These are phyloP conservation scores for Rugonectria rugulosa DNA, from an alignment of 2,329 filamentous ascomycete species.

Conservation along the genomic window DNA sequence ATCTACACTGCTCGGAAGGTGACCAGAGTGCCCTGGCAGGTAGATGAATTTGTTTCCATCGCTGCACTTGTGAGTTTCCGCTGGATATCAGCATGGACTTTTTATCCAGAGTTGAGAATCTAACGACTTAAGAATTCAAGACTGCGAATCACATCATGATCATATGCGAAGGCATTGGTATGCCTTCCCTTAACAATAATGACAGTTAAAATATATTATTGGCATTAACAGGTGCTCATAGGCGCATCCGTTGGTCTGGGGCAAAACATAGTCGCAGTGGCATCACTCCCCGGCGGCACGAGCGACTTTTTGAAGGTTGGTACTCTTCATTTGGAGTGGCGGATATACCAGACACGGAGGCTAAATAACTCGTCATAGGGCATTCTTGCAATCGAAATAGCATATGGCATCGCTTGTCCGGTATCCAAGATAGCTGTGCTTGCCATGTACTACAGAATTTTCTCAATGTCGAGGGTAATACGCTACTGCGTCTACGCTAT, in stretches of 20 bases:
- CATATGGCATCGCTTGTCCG: slow-evolving; percentile 10
- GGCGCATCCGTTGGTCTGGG: slow-evolving; percentile 2
- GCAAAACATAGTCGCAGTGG: slow-evolving; percentile 5
- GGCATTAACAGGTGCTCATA: not conserved
- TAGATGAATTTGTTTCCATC: not conserved
- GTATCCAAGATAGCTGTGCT: slow-evolving; percentile 16
- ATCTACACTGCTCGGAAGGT: not conserved
- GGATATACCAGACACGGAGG: not conserved
- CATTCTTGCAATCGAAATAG: slow-evolving; percentile 5
- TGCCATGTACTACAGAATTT: slow-evolving; percentile 17
- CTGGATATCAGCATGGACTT: no score
- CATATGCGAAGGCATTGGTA: slow-evolving; percentile 2
- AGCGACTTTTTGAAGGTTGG: slow-evolving; percentile 8
- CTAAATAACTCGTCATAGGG: not conserved
- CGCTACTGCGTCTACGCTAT: slow-evolving; percentile 1
- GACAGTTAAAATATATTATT: no score
- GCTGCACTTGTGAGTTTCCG: slow-evolving; percentile 1
- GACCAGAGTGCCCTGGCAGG: not conserved
- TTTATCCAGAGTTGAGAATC: not conserved
- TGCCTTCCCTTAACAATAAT: no score
- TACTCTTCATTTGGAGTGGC: not conserved
- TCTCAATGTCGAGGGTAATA: not conserved
- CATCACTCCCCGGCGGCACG: slow-evolving; percentile 1
- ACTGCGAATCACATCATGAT: slow-evolving; percentile 7
- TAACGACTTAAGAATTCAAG: not conserved